These are phyloP conservation scores for Ilyonectria robusta DNA, from an alignment of 2,329 filamentous ascomycete species.

Conservation along the genomic window DNA sequence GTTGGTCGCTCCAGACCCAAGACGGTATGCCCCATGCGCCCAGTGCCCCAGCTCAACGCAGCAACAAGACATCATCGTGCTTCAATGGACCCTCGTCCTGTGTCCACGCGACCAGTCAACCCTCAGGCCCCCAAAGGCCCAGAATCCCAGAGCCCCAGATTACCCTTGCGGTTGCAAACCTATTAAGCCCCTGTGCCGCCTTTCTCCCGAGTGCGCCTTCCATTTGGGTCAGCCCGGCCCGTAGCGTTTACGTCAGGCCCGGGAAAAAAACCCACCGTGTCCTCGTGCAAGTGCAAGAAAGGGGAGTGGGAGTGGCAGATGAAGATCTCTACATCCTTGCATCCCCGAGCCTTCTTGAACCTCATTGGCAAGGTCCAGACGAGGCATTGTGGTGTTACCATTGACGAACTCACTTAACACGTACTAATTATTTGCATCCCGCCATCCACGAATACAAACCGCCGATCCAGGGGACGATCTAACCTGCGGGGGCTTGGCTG, in stretches of 20 bases:
- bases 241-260: conserved; percentile 29
- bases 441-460: conserved; percentile 34
- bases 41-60: conserved; percentile 10
- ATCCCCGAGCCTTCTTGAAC: neutral
- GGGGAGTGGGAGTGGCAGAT: conserved; percentile 23
- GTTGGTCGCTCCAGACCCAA: conserved; percentile 19
- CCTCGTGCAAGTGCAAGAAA: conserved; percentile 22
- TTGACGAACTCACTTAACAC: conserved; percentile 6
- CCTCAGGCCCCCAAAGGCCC: conserved; percentile 30
- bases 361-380: conserved; percentile 10
- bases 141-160: conserved; percentile 40
- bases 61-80: conserved; percentile 44
- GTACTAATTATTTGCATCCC: conserved; percentile 1
- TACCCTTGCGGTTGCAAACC: conserved; percentile 36
- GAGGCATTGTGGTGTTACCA: conserved; percentile 8
- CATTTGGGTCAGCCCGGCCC: conserved; percentile 19
- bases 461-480: conserved; percentile 43
- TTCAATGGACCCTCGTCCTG: conserved; percentile 36
- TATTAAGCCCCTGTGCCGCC: conserved; percentile 31
- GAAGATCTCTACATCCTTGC: conserved; percentile 25
- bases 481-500: conserved; percentile 42
- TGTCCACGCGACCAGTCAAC: conserved; percentile 45
- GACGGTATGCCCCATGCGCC: neutral
- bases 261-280: conserved; percentile 18
- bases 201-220: conserved; percentile 28